A percentile compares a stretch with the other conserved stretches of the same genome.
Conservation (phyloP, 2,329 filamentous ascomycete genomes). For the Colletotrichum brevisporum region DNA sequence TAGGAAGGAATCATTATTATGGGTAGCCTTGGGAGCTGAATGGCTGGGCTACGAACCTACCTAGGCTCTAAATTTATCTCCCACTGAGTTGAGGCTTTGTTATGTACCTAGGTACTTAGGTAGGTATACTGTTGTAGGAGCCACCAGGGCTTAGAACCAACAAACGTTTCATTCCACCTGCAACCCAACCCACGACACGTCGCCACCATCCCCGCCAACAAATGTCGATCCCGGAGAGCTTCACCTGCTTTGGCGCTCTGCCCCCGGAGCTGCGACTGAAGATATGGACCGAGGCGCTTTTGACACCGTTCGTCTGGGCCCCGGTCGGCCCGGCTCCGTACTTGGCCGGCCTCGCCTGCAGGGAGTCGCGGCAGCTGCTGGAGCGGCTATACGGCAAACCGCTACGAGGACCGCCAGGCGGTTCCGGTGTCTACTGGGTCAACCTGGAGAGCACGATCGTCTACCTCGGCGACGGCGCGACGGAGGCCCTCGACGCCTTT, state of each 20-base stretch:
- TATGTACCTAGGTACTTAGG: no score
- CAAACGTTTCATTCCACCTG: conserved; percentile 1
- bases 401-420: background rate
- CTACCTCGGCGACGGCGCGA: background rate
- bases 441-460: background rate
- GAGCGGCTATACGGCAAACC: background rate
- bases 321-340: background rate
- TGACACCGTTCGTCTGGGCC: background rate
- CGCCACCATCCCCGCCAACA: background rate
- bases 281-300: conserved; percentile 9
- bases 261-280: background rate
- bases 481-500: no score
- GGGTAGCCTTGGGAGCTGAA: background rate
- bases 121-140: no score
- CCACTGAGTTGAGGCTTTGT: background rate
- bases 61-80: conserved; percentile 5
- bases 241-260: background rate
- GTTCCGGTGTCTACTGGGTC: conserved; percentile 1
- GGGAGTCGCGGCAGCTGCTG: background rate
- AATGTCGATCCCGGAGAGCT: background rate
- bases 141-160: no score
- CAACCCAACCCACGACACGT: background rate
- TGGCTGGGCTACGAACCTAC: no score
- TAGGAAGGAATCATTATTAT: conserved; percentile 1
- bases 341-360: background rate